Evolutionary conservation across 2,329 filamentous ascomycete species (phyloP), one percentile per base, ranked within the genome.

Genomic region (Pseudogymnoascus sp.): DNA sequence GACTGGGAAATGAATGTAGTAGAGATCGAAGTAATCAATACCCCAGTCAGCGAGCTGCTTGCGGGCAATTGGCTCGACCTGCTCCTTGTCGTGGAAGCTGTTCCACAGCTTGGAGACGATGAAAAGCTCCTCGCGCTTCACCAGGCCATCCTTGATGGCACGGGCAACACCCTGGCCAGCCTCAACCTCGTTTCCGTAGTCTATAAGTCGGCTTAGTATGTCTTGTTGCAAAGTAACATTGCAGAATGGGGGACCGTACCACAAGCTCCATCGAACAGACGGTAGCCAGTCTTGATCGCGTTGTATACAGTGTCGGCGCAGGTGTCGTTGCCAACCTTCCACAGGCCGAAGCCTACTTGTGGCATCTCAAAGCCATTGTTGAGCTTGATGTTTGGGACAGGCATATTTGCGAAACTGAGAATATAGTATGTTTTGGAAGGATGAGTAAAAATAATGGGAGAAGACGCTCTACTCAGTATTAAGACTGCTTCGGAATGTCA

Each of bases 71-170:
- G 85, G 84, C 74, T 86, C 83, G 63, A 92, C 89, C 67, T 82
- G 81, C 67, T 92, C 85, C 67, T 79, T 80, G 69, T 92, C 87
- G 79, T 95, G 90, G 82, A 91, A 95, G 66, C 85, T 86, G 78
- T 92, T 91, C 90, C 91, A 95, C 61, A 96, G 86, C 80, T 95
- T 96, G 74, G 87, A 90, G 65, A 92, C 88, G 71, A 96, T 85
- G 82, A 95, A 95, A 71, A 95, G 87, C 21, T 96, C 90, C 74
- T 89, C 84, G 62, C 89, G 86, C 78, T 86, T 90, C 67, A 92
- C 88, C 61, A 92, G 74, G 41, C 89, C 88, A 8, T 94, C 89
- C 70, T 86, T 81, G 75, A 94, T 90, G 69, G 89, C 89, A 66
- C 87, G 86, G 62, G 85, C 82, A 52, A 92, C 80, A 68, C 89